Evolutionary conservation across 2,329 filamentous ascomycete species (phyloP).

Genomic region (Lachnum nothofagi): DNA sequence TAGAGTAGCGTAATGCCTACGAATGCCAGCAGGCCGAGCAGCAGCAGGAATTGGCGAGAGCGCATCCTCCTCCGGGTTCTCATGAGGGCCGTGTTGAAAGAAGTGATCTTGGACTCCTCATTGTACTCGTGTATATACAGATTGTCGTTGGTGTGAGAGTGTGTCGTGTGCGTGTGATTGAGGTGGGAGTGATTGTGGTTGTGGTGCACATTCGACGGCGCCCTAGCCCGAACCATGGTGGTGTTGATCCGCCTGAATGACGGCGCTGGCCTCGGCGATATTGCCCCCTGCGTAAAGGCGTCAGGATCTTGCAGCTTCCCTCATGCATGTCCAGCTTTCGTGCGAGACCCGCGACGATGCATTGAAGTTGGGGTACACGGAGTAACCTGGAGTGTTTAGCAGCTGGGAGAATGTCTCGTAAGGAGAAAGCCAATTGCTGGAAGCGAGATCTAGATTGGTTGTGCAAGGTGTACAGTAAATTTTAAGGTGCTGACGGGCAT

Average conservation of each 20-base stretch:
- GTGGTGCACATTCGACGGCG: background rate
- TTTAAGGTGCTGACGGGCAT: background rate
- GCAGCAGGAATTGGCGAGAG: slow-evolving; percentile 33
- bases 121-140: slow-evolving; percentile 11
- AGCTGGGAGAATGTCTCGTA: too few relatives aligned
- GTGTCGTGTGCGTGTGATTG: background rate
- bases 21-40: slow-evolving; percentile 35
- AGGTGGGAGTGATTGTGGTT: too few relatives aligned
- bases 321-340: background rate
- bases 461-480: too few relatives aligned
- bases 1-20: slow-evolving; percentile 33
- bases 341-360: too few relatives aligned
- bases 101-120: slow-evolving; percentile 23
- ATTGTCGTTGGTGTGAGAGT: background rate
- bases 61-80: slow-evolving; percentile 35
- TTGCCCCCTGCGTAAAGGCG: background rate
- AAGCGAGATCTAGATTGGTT: background rate
- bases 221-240: background rate
- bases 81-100: slow-evolving; percentile 23
- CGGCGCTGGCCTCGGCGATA: background rate
- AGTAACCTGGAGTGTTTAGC: too few relatives aligned
- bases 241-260: background rate
- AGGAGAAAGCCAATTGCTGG: too few relatives aligned
- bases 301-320: background rate
- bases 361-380: too few relatives aligned